Base-by-base conservation (phyloP, 495 filamentous ascomycete genomes). In the Penicillium fimorum region DNA sequence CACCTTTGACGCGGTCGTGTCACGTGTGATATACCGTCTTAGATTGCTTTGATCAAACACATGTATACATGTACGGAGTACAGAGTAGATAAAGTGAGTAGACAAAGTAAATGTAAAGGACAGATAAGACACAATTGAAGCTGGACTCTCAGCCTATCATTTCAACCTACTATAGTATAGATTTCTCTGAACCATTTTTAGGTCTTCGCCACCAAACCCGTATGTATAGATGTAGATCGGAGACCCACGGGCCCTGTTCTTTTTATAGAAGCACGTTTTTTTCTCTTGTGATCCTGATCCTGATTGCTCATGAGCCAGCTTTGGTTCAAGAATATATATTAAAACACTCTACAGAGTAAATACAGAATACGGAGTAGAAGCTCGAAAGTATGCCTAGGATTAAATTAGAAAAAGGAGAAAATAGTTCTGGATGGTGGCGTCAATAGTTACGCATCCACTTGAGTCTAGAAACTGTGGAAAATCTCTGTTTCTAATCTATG, bases 351-450 rank as follows among this genome's bases (percentile, higher is more conserved):
- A 15, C 6, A 6, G 2, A n/a, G 13, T 37, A 37, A 3, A 0
- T 35, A 15, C 1, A 15, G 5, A 35, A 15, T 22, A 22, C 22
- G 22, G 22, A 22, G 22, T 22, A 22, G 22, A 27, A 29, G 43
- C 30, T 46, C 17, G 27, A 29, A 15, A n/a, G n/a, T 45, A 40
- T 6, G n/a, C 12, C 7, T 47, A 48, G 50, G 45, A 50, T 55
- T 58, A 56, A 53, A 55, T 64, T 59, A 59, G 59, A 59, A 43
- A 41, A 43, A 47, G 0, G 1, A 17, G 50, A 59, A 49, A 50
- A 38, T 41, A 58, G 55, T 53, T 53, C 49, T 57, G 53, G 54
- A 42, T 53, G 64, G 62, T 68, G 65, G 65, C 65, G 62, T 68
- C 62, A 17, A 65, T 68, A 65, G 65, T 63, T 61, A 18, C 13